Conservation (phyloP, 2,329 filamentous ascomycete genomes). For the Dothistroma septosporum region DNA sequence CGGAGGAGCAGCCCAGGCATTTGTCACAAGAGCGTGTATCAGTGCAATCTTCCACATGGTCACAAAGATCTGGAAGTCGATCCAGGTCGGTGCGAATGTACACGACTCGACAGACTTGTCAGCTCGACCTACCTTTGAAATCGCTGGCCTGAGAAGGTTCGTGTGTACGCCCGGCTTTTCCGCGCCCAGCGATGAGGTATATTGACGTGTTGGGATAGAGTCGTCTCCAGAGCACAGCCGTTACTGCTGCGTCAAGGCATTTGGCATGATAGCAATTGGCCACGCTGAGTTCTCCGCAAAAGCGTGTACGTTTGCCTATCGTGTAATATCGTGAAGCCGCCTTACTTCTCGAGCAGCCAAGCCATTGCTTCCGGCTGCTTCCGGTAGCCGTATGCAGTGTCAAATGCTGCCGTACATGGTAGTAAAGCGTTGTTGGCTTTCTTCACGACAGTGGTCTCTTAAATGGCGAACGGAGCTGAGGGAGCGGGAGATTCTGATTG, state of each 20-base stretch:
- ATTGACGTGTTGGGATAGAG: neutral
- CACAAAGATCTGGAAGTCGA: neutral
- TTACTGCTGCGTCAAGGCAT: neutral
- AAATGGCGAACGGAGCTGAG: too few species aligned
- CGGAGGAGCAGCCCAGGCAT: constrained; percentile 1
- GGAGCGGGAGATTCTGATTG: too few species aligned
- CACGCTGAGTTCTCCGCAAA: neutral
- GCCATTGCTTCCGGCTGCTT: too few species aligned
- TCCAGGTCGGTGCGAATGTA: neutral
- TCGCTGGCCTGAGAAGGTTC: neutral
- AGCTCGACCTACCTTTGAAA: neutral
- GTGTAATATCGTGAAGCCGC: neutral
- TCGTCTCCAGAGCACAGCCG: neutral
- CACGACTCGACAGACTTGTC: too few species aligned
- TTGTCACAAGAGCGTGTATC: neutral
- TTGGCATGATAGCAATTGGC: neutral
- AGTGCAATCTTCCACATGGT: neutral
- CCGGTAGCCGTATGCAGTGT: too few species aligned
- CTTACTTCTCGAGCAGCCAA: neutral
- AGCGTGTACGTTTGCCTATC: neutral
- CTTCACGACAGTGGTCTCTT: too few species aligned
- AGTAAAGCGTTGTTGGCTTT: too few species aligned
- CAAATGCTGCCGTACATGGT: too few species aligned
- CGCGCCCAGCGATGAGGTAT: neutral
- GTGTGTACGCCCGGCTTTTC: neutral